phyloP scores from a whole-genome alignment of 2,329 filamentous ascomycete species.

The Fusarium sp. region DNA sequence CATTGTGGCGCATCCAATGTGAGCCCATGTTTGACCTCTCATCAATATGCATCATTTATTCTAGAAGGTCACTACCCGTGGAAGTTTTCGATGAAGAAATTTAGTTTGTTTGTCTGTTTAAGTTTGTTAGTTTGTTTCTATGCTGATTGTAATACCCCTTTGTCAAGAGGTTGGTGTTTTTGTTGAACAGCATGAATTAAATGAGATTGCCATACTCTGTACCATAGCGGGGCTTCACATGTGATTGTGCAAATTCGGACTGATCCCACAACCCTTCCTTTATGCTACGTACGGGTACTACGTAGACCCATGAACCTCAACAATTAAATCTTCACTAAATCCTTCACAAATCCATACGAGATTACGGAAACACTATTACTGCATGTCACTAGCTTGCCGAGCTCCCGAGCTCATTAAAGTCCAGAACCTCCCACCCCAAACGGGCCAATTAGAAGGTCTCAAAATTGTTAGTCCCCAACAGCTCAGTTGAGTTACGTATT shows the following conservation, averaged over 20 bases:
- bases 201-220: not conserved
- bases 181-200: constrained; percentile 10
- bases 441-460: constrained; percentile 36
- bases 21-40: too few relatives aligned
- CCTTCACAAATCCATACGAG: not conserved
- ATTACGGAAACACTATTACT: not conserved
- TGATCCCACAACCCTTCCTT: not conserved
- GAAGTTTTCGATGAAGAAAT: not conserved
- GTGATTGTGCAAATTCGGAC: not conserved
- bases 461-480: constrained; percentile 38
- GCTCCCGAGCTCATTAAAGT: constrained; percentile 9
- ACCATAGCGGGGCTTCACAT: constrained; percentile 6
- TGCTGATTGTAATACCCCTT: not conserved
- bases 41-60: not conserved
- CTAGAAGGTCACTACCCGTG: not conserved
- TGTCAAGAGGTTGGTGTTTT: not conserved
- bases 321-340: not conserved
- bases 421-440: not conserved
- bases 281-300: not conserved
- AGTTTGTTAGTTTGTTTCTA: not conserved
- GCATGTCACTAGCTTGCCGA: not conserved
- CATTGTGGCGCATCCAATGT: too few relatives aligned
- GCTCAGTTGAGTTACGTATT: constrained; percentile 28
- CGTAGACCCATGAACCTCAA: not conserved
- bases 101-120: too few relatives aligned